Base-by-base conservation (phyloP, 1,284 basidiomycete genomes). In the Cutaneotrichosporon sp. region DNA sequence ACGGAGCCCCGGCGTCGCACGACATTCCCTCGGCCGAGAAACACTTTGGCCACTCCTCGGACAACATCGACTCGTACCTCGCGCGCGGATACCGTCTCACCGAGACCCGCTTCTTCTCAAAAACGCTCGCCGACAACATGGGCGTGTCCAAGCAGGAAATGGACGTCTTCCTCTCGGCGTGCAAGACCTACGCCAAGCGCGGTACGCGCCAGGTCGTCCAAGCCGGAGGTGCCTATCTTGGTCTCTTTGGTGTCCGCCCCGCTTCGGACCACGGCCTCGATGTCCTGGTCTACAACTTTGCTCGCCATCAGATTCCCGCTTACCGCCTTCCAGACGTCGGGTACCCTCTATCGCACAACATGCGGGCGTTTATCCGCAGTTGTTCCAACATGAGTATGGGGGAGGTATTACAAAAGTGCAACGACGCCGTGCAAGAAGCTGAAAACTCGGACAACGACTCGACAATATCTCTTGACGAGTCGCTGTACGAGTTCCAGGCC, bases 251-350 rank as follows among this genome's bases (percentile, higher is more conserved):
- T 52, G 75, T 78, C 7, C 67, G 77, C 22, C 75, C 78, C 1
- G 73, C 72, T 7, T 70, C 67, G n/a, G 64, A 61, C 44, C 46
- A 56, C 14, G 71, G 69, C 9, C 64, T 77, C 41, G 78, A 79
- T 51, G 76, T 77, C 17, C 65, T 79, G 4, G 77, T 78, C 12
- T 79, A 79, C 71, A 76, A 77, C 63, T 79, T 79, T 66, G 78
- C 78, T 26, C 72, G 76, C 22, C 78, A 79, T 57, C 78, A 79
- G 64, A 78, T 79, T 55, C 78, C 78, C 3, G 77, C 78, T 3
- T 79, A 78, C 64, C 74, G 78, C 24, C 69, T 79, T 10, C 78
- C 78, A 0, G 77, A 79, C 51, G 76, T 79, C 20, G 55, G 64
- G 24, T 70, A 65, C 55, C 72, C 72, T 16, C 64, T 79, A 17